These are phyloP conservation scores for Prunus mongolica DNA, from an alignment of 306 rosid genomes.

Conservation along the genomic window DNA sequence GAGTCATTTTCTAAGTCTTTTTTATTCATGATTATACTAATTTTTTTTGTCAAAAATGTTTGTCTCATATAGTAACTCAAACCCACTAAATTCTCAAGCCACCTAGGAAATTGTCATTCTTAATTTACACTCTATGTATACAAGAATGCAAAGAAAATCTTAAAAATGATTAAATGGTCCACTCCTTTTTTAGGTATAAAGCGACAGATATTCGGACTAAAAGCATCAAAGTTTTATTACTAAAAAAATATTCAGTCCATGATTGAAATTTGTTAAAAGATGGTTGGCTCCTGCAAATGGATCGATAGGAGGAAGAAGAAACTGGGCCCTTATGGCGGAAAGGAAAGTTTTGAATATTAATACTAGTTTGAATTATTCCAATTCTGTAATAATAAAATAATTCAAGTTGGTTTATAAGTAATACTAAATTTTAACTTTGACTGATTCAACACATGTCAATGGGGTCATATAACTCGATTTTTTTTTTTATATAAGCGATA, in stretches of 20 bases:
- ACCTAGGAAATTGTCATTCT: no score
- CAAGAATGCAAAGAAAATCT: neutral
- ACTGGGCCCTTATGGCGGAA: no score
- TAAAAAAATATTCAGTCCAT: neutral
- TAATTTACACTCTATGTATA: neutral
- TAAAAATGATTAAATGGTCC: neutral
- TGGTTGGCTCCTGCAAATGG: no score
- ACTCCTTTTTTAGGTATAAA: neutral
- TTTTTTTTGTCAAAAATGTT: no score
- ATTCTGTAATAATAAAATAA: neutral
- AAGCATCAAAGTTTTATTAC: neutral
- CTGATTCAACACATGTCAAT: neutral
- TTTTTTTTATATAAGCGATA: no score
- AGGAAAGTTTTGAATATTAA: no score
- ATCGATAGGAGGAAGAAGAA: neutral
- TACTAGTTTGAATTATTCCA: neutral
- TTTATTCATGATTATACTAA: no score
- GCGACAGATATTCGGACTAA: neutral
- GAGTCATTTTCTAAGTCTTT: no score
- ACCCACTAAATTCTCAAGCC: neutral
- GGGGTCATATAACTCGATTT: neutral
- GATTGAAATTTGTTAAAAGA: neutral
- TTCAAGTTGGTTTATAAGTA: neutral
- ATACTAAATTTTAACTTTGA: neutral
- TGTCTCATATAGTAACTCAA: neutral